A percentile compares a stretch with the other conserved stretches of the same genome.
Evolutionary conservation across 306 rosid genomes (phyloP).

Genomic region (Lathyrus tuberosus): DNA sequence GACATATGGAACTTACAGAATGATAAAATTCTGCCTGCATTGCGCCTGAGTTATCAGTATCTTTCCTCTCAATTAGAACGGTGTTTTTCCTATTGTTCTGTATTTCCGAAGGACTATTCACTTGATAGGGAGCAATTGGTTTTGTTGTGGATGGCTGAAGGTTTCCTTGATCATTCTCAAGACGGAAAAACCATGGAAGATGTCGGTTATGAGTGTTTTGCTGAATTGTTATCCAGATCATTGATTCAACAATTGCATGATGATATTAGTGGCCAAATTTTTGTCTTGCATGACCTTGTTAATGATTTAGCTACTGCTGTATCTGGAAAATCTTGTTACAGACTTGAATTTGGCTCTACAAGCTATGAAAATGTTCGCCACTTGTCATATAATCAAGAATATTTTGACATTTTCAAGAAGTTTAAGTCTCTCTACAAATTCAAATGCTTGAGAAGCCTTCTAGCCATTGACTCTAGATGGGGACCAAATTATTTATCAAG

Average conservation of each 20-base stretch:
- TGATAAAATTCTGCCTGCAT: no score
- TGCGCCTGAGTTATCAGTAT: background rate
- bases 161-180: constrained; percentile 1
- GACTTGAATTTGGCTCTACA: background rate
- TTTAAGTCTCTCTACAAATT: background rate
- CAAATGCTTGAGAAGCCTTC: constrained; percentile 1
- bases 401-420: background rate
- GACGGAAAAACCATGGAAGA: constrained; percentile 12
- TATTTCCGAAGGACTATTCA: background rate
- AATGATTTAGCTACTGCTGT: background rate
- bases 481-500: accelerated
- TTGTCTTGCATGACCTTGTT: constrained; percentile 38
- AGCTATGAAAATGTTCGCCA: constrained; percentile 23
- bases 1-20: no score
- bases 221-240: constrained; percentile 32
- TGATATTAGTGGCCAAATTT: background rate
- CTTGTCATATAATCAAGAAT: background rate
- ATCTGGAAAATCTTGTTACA: background rate
- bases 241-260: constrained; percentile 32
- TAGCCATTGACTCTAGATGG: background rate
- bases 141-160: constrained; percentile 46
- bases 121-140: constrained; percentile 15
- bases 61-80: background rate
- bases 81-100: constrained; percentile 2
- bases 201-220: constrained; percentile 29